Conservation (phyloP, 2,329 filamentous ascomycete genomes). For the Fusarium algeriense region DNA sequence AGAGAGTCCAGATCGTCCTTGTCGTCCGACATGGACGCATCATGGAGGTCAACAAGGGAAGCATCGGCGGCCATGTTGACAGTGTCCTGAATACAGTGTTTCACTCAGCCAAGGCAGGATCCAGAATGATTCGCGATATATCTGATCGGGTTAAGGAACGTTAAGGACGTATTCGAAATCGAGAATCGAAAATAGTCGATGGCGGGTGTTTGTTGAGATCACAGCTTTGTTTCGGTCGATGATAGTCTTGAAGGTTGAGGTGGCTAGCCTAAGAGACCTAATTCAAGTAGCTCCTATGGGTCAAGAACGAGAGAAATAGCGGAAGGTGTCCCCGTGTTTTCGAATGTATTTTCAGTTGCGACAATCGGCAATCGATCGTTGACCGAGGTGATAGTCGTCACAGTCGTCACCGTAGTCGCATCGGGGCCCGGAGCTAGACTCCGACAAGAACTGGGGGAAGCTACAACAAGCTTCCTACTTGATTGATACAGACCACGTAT, state of each 20-base stretch:
- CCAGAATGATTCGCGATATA: not conserved
- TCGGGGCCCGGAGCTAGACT: constrained; percentile 37
- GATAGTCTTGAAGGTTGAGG: constrained; percentile 1
- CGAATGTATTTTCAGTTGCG: not conserved
- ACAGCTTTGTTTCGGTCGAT: constrained; percentile 27
- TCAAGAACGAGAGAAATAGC: not conserved
- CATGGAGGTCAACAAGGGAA: constrained; percentile 64
- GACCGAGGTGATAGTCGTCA: constrained; percentile 24
- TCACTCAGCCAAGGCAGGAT: not conserved
- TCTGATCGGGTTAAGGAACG: not conserved
- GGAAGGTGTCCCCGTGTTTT: not conserved
- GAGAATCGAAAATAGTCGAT: constrained; percentile 1
- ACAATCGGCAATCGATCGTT: constrained; percentile 6
- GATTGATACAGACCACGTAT: constrained; percentile 27
- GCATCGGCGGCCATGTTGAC: constrained; percentile 57
- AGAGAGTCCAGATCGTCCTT: constrained; percentile 72
- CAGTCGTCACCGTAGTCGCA: constrained; percentile 31
- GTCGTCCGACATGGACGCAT: constrained; percentile 61
- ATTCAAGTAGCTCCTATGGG: not conserved
- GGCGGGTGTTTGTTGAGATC: constrained; percentile 29
- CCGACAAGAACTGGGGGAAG: constrained; percentile 35
- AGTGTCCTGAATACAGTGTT: not conserved
- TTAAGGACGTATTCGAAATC: constrained; percentile 1
- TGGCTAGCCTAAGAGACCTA: not conserved
- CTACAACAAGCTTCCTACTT: constrained; percentile 8